Evolutionary conservation across 257 asterid genomes (phyloP).

Genomic region (Dorcoceras hygrometricum): DNA sequence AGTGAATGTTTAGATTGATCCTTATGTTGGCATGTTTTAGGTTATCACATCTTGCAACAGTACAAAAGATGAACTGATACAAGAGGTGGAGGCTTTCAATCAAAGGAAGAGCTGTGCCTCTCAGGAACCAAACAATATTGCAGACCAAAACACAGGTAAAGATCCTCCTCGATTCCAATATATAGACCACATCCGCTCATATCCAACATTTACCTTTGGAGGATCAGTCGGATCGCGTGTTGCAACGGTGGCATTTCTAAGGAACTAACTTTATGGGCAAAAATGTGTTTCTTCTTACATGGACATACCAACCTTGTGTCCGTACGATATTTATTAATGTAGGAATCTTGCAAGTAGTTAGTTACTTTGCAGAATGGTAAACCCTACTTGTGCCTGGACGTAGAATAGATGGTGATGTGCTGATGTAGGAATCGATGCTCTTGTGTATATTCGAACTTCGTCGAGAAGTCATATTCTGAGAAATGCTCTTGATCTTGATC

Average conservation of each 20-base stretch:
- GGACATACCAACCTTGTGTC: neutral
- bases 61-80: slow-evolving; percentile 86
- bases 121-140: slow-evolving; percentile 39
- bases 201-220: slow-evolving; percentile 85
- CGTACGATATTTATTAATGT: neutral
- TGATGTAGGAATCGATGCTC: neutral
- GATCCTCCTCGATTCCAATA: slow-evolving; percentile 55
- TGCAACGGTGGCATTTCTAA: slow-evolving; percentile 89
- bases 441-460: neutral
- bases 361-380: neutral
- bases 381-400: neutral
- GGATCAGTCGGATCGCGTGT: slow-evolving; percentile 95
- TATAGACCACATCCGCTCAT: slow-evolving; percentile 74
- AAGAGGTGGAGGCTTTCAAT: slow-evolving; percentile 78
- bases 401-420: neutral
- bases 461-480: neutral
- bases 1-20: neutral
- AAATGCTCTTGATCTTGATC: neutral
- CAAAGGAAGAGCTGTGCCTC: slow-evolving; percentile 52
- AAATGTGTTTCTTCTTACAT: slow-evolving; percentile 1
- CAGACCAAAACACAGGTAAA: slow-evolving; percentile 37
- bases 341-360: neutral
- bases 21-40: slow-evolving; percentile 32
- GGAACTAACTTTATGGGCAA: slow-evolving; percentile 41
- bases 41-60: slow-evolving; percentile 90